Conservation (phyloP, 768 basidiomycete species). For the Udeniomyces megalosporus region DNA sequence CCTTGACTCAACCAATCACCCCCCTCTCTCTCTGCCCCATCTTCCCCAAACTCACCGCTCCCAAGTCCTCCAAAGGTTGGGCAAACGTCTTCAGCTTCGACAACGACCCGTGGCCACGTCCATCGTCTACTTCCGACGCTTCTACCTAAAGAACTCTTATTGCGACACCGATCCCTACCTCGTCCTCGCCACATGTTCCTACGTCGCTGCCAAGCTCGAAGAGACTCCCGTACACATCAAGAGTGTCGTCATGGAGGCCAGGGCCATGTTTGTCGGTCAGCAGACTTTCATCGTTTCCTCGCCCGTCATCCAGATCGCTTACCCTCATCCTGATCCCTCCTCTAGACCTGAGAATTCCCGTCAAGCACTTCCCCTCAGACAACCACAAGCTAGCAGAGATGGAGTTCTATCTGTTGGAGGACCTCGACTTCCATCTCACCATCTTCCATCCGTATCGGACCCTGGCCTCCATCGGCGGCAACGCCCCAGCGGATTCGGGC, state of each 20-base stretch:
- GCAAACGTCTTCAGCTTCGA: constrained; percentile 49
- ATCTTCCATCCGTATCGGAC: constrained; percentile 93
- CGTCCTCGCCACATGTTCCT: constrained; percentile 82
- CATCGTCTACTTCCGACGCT: constrained; percentile 87
- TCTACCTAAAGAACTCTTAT: constrained; percentile 88
- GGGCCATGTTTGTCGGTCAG: constrained; percentile 43
- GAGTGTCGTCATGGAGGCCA: constrained; percentile 68
- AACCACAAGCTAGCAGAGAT: constrained; percentile 89
- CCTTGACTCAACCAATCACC: neutral
- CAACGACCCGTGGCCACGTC: constrained; percentile 90
- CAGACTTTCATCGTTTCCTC: neutral
- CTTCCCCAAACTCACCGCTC: neutral
- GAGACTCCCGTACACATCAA: constrained; percentile 93
- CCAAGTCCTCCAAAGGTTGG: constrained; percentile 67
- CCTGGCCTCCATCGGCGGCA: constrained; percentile 57
- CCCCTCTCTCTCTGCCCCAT: neutral
- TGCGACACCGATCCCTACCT: constrained; percentile 92
- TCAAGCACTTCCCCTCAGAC: constrained; percentile 70
- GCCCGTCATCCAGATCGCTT: neutral
- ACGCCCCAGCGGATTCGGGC: constrained; percentile 35
- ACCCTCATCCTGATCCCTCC: neutral
- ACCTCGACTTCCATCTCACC: constrained; percentile 83
- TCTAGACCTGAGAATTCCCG: constrained; percentile 18
- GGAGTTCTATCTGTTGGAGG: constrained; percentile 96
- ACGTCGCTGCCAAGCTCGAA: constrained; percentile 93